Percentiles rank a stretch among this genome's conserved stretches.
phyloP scores from a whole-genome alignment of 2,329 filamentous ascomycete genomes.

The Cercospora zeae-maydis region DNA sequence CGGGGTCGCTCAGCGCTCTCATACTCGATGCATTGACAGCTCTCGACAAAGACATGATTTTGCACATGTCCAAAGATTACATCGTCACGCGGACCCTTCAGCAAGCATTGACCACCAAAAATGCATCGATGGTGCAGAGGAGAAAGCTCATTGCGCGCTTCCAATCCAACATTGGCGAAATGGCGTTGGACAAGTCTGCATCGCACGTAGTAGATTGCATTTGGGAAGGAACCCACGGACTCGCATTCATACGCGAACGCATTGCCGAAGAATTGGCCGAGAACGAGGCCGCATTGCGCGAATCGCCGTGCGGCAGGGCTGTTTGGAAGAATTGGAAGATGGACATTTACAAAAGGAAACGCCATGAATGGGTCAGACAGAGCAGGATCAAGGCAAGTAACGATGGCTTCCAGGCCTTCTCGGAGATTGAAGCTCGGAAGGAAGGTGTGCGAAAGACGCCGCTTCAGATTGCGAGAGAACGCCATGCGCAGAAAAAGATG shows the following conservation, averaged over 20 bases:
- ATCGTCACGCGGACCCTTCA: constrained; percentile 61
- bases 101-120: constrained; percentile 55
- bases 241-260: constrained; percentile 65
- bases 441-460: constrained; percentile 43
- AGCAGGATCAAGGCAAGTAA: constrained; percentile 53
- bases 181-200: constrained; percentile 59
- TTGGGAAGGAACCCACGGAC: constrained; percentile 60
- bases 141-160: constrained; percentile 63
- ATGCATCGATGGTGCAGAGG: constrained; percentile 55
- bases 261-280: constrained; percentile 61
- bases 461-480: constrained; percentile 57
- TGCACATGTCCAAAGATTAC: constrained; percentile 63
- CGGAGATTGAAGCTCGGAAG: constrained; percentile 41
- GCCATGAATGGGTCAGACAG: constrained; percentile 61
- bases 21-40: constrained; percentile 60
- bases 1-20: constrained; percentile 64
- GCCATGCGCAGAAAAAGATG: constrained; percentile 50
- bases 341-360: constrained; percentile 64
- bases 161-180: constrained; percentile 57
- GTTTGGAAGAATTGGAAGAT: constrained; percentile 74
- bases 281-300: constrained; percentile 59
- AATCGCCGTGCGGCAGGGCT: constrained; percentile 61
- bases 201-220: constrained; percentile 66
- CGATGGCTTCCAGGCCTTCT: constrained; percentile 50
- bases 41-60: constrained; percentile 49